Evolutionary conservation across 306 rosid genomes (phyloP).

Genomic region (Ormosia semicastrata): DNA sequence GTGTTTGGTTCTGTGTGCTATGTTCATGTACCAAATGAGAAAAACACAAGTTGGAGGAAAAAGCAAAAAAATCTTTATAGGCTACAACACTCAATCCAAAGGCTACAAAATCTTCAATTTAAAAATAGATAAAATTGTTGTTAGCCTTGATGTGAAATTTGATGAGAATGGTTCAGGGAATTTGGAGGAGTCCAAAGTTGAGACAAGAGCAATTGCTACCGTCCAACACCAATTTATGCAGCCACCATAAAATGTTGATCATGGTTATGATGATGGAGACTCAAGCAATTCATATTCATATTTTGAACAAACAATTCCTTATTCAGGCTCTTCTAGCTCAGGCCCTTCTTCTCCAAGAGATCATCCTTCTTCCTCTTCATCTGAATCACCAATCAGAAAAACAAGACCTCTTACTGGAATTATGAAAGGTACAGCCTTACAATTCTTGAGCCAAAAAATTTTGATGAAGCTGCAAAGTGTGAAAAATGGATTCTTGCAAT

Average conservation of each 20-base stretch:
- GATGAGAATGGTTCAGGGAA: not conserved
- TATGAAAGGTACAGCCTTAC: not conserved
- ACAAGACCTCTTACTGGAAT: not conserved
- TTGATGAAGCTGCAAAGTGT: not conserved
- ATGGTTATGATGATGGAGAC: not conserved
- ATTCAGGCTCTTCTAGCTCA: not conserved
- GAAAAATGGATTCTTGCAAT: not conserved
- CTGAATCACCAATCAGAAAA: not conserved
- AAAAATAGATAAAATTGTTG: not conserved
- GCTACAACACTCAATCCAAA: not conserved
- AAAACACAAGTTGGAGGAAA: not conserved
- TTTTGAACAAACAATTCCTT: not conserved
- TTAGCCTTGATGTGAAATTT: not conserved
- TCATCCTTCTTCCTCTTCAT: not conserved
- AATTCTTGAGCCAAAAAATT: not conserved
- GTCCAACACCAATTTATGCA: not conserved
- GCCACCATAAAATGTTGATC: not conserved
- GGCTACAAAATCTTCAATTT: not conserved
- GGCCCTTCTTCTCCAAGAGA: not conserved
- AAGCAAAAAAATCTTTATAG: not conserved
- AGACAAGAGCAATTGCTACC: not conserved
- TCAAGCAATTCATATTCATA: not conserved
- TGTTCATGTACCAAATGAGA: not conserved
- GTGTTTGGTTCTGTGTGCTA: not conserved
- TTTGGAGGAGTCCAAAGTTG: not conserved